Conservation (phyloP, 2,329 filamentous ascomycete genomes). For the Gaeumannomyces tritici region DNA sequence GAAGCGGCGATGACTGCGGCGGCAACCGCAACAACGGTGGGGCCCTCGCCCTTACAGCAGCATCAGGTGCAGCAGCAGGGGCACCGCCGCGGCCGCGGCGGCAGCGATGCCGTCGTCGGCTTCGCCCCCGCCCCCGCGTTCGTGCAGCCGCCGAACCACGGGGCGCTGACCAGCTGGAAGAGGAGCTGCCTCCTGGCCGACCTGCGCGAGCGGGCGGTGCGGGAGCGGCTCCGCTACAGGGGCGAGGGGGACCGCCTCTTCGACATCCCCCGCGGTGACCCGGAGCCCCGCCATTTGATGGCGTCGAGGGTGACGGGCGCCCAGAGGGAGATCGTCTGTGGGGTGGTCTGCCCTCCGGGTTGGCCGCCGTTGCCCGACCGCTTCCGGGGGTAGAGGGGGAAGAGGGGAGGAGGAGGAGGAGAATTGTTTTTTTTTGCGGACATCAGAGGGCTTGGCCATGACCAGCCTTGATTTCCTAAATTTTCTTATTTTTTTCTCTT, state of each 20-base stretch:
- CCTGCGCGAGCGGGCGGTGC: conserved; percentile 2
- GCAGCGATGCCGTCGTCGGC: neutral
- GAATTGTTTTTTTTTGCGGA: neutral
- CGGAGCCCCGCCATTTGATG: neutral
- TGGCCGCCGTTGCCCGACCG: neutral
- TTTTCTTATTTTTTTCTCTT: neutral
- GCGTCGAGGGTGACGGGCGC: neutral
- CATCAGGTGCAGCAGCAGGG: neutral
- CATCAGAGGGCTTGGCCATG: neutral
- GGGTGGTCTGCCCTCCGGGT: neutral
- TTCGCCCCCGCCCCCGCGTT: neutral
- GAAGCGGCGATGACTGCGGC: too few relatives aligned
- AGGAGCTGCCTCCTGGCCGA: neutral
- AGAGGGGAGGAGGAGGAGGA: neutral
- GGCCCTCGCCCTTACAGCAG: neutral
- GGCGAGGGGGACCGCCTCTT: conserved; percentile 1
- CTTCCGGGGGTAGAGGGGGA: neutral
- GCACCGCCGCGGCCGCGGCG: too few relatives aligned
- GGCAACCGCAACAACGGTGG: neutral
- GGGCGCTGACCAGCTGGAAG: conserved; percentile 2
- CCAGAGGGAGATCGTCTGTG: neutral
- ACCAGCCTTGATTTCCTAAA: neutral
- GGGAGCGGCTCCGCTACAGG: neutral
- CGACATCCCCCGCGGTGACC: conserved; percentile 1
- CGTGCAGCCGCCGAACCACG: neutral